These are phyloP conservation scores for Bipolaris cookei DNA, from an alignment of 2,329 filamentous ascomycete species.

Conservation along the genomic window DNA sequence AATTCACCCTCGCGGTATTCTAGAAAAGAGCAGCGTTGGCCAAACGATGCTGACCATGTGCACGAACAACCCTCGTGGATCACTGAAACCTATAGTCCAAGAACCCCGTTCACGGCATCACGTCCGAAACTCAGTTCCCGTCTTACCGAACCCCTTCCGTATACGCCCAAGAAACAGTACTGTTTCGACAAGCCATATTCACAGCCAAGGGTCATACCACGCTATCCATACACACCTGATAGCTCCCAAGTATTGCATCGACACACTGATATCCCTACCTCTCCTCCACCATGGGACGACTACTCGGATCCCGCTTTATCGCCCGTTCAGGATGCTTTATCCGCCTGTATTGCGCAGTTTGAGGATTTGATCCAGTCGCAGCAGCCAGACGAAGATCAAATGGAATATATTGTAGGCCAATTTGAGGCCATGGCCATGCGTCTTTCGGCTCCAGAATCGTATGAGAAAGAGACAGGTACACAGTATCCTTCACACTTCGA, in stretches of 20 bases:
- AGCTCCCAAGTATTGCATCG: constrained; percentile 32
- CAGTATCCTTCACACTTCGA: constrained; percentile 27
- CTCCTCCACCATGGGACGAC: constrained; percentile 37
- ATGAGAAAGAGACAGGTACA: constrained; percentile 28
- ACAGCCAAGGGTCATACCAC: constrained; percentile 17
- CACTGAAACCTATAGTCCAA: constrained; percentile 10
- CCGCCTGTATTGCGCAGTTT: constrained; percentile 41
- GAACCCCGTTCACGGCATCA: constrained; percentile 20
- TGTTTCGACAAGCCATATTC: constrained; percentile 18
- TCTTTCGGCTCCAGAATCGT: constrained; percentile 38
- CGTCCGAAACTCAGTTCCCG: constrained; percentile 25
- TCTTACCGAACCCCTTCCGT: constrained; percentile 23
- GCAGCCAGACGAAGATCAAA: constrained; percentile 42
- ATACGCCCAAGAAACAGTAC: constrained; percentile 31
- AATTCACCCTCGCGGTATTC: constrained; percentile 18
- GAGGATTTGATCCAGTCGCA: constrained; percentile 40
- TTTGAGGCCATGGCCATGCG: constrained; percentile 43
- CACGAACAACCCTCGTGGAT: constrained; percentile 7
- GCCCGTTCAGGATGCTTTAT: constrained; percentile 41
- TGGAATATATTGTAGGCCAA: constrained; percentile 43
- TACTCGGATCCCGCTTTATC: constrained; percentile 27
- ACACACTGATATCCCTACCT: constrained; percentile 21
- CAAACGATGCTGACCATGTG: neutral
- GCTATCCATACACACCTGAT: constrained; percentile 45
- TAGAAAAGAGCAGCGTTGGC: constrained; percentile 19